Percentiles rank a stretch among this genome's conserved stretches.
Conservation (phyloP, 2,329 filamentous ascomycete species). For the Bipolaris zeicola region DNA sequence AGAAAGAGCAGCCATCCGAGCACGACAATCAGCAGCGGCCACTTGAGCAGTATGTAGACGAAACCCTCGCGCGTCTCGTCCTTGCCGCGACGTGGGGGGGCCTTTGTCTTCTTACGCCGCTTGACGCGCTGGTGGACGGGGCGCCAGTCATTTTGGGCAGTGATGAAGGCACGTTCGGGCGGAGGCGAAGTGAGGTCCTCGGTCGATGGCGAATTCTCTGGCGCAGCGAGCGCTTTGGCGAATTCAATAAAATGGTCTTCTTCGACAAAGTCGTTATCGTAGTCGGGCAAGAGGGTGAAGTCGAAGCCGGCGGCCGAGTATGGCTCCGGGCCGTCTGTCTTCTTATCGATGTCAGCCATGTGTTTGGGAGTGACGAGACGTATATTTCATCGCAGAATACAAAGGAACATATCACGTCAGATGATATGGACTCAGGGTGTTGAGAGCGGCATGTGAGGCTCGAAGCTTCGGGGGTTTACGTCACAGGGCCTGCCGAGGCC, state of each 20-base stretch:
- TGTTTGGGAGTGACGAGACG: not conserved
- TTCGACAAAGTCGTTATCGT: conserved; percentile 75
- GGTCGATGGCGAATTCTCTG: conserved; percentile 72
- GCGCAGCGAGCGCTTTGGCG: conserved; percentile 78
- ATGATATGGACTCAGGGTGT: not conserved
- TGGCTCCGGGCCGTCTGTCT: conserved; percentile 62
- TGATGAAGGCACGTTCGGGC: conserved; percentile 68
- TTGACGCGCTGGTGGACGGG: conserved; percentile 77
- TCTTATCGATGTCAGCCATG: conserved; percentile 54
- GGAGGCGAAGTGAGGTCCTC: conserved; percentile 57
- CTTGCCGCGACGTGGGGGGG: conserved; percentile 58
- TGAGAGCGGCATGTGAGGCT: conserved; percentile 11
- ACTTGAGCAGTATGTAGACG: conserved; percentile 86
- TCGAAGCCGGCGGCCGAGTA: conserved; percentile 71
- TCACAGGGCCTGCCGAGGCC: conserved; percentile 10
- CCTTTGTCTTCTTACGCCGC: conserved; percentile 46
- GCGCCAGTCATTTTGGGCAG: conserved; percentile 94
- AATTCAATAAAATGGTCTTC: conserved; percentile 78
- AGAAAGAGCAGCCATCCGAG: conserved; percentile 80
- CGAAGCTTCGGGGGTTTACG: conserved; percentile 13
- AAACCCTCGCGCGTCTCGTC: conserved; percentile 96
- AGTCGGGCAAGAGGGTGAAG: conserved; percentile 74
- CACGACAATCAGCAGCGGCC: conserved; percentile 83
- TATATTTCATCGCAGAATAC: conserved; percentile 26
- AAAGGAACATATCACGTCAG: not conserved